Conservation (phyloP, 2,329 filamentous ascomycete genomes). For the Nigrospora sphaerica region DNA sequence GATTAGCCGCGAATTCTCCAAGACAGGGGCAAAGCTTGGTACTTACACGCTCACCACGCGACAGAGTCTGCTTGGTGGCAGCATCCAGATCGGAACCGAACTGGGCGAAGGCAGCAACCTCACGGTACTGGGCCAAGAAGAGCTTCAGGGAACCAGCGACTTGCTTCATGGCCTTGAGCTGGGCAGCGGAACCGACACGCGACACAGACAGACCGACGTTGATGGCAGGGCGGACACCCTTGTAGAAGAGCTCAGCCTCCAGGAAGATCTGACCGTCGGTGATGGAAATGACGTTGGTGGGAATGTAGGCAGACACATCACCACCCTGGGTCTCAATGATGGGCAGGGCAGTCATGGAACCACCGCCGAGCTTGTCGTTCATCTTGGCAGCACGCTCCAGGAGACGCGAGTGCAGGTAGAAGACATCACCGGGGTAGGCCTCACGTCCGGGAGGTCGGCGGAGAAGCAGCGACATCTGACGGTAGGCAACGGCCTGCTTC, state of each 20-base stretch:
- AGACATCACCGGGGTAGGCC: conserved; percentile 98
- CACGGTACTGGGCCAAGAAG: conserved; percentile 99
- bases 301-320: conserved; percentile 99
- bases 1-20: not conserved
- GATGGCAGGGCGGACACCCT: conserved; percentile 99
- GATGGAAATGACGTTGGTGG: conserved; percentile 99
- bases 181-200: conserved; percentile 98
- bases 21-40: not conserved
- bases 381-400: conserved; percentile 99
- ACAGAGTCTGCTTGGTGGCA: conserved; percentile 96
- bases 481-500: conserved; percentile 96
- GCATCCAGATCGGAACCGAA: conserved; percentile 99
- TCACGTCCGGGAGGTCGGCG: conserved; percentile 98
- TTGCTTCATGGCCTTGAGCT: conserved; percentile 99
- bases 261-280: conserved; percentile 99
- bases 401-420: conserved; percentile 99
- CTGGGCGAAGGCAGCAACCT: conserved; percentile 98
- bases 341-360: conserved; percentile 94
- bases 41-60: conserved; percentile 93
- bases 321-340: conserved; percentile 99
- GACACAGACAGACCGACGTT: conserved; percentile 99
- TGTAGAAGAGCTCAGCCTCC: conserved; percentile 99
- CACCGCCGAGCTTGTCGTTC: conserved; percentile 89
- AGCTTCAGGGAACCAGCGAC: conserved; percentile 99
- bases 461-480: conserved; percentile 97